Conservation (phyloP, 371 early-diverging fungal species). For the Fennellomyces sp. region DNA sequence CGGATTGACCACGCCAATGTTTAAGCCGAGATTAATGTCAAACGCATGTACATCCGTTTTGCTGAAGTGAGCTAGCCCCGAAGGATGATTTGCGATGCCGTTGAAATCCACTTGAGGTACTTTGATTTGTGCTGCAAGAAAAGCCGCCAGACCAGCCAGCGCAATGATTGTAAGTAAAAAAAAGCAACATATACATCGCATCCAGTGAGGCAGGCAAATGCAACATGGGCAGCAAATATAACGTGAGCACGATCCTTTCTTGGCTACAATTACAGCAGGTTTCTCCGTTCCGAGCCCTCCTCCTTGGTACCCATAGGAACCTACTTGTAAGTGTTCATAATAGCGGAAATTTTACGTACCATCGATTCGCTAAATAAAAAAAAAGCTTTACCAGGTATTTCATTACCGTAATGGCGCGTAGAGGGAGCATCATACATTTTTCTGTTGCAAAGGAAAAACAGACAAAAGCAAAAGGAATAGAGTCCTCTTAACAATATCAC, state of each 20-base stretch:
- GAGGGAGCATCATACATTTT: too few relatives aligned
- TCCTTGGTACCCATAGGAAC: too few relatives aligned
- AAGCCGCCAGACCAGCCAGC: constrained; percentile 14
- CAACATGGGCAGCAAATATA: constrained; percentile 17
- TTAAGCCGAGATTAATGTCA: constrained; percentile 26
- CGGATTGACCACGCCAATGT: constrained; percentile 35
- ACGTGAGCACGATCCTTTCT: not conserved
- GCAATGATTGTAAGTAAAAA: constrained; percentile 16
- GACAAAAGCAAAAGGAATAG: too few relatives aligned
- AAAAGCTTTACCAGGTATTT: too few relatives aligned
- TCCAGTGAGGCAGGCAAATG: constrained; percentile 29
- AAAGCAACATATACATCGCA: constrained; percentile 23
- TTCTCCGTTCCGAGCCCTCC: too few relatives aligned
- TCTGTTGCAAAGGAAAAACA: too few relatives aligned
- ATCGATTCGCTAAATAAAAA: too few relatives aligned
- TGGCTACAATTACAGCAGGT: too few relatives aligned
- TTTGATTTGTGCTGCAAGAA: constrained; percentile 28
- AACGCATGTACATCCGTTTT: constrained; percentile 7
- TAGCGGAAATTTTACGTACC: too few relatives aligned
- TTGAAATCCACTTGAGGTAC: constrained; percentile 24
- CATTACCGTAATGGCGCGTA: too few relatives aligned
- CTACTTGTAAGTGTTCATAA: too few relatives aligned
- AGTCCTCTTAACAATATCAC: too few relatives aligned
- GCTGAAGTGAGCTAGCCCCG: constrained; percentile 16
- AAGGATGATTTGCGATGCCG: constrained; percentile 18